Base-by-base conservation (phyloP, 2,329 filamentous ascomycete genomes). In the Epichloe hybrida region DNA sequence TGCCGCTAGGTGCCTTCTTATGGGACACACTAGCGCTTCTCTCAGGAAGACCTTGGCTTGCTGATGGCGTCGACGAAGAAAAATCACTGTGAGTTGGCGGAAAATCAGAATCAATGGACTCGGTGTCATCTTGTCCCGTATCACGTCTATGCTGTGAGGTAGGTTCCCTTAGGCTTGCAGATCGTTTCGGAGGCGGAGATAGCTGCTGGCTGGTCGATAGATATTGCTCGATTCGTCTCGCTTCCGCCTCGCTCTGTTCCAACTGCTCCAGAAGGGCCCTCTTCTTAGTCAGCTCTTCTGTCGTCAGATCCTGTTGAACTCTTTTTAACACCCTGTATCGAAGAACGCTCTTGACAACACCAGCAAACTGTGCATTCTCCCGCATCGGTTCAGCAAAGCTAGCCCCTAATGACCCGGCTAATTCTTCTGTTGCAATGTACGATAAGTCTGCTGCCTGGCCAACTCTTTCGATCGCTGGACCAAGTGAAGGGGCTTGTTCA, bases 311-410 rank as follows among this genome's bases (percentile, higher is more conserved):
- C 66, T 97, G 89, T 64, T 98, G 93, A 49, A 98, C 88, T 45
- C 93, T 80, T 72, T 98, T 98, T 55, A 96, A 72, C 3, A 97
- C 84, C 15, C 93, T 77, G 64, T 96, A 98, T 56, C 87, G 81
- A 50, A 98, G 72, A 36, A 98, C 91, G 57, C 75, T 86, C 41
- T 90, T 81, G 3, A 98, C 93, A 1, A 98, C 88, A 11, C 93
- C 88, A 0, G 93, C 93, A 65, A 98, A 98, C 62, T 98, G 93
- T 12, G 93, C 90, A 61, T 89, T 95, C 69, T 98, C 93, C 50
- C 94, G 81, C 88, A 98, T 96, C 0, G 93, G 93, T 63, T 98
- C 94, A 0, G 94, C 89, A 63, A 98, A 98, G 57, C 82, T 93
- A 36, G 91, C 90, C 20, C 90, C 90, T n/a, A 98, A 72, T 0